Evolutionary conservation across 345 rosid genomes (phyloP), one percentile per base, ranked within the genome.

Genomic region (Turritis glabra): DNA sequence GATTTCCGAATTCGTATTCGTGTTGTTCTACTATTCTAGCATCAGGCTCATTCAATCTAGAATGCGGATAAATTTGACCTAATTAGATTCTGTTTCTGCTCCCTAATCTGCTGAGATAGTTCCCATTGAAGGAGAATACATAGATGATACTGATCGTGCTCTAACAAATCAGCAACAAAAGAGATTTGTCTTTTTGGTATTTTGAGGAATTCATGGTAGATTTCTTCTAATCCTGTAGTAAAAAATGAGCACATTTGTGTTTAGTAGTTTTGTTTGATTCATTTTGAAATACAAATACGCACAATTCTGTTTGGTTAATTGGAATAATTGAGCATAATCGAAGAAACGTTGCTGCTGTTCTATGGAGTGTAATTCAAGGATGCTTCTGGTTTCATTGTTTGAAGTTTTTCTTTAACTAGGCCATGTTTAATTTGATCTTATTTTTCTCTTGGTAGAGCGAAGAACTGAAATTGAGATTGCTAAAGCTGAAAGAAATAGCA

Each of bases 381-480:
- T 71, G 59, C 10, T 69, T 26, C 7, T 19, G 18, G 48, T 50
- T 57, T 40, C 2, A 2, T 37, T 67, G 12, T 23, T 51, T 35
- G 50, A 13, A 44, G 29, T 46, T 29, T n/a, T 37, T 10, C 38
- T n/a, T n/a, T n/a, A n/a, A n/a, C n/a, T n/a, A n/a, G n/a, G n/a
- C n/a, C n/a, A n/a, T 67, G 55, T 50, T 67, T 29, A 2, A 15
- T 67, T 47, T 32, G 29, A 22, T 56, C n/a, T 69, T 37, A 12
- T 43, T 64, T 46, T 54, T 7, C 1, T 17, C 14, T 46, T 57
- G 11, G 13, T 79, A 93, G 98, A 88, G 93, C 38, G 91, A 88
- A 77, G 97, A 88, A 60, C 65, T 91, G 67, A 86, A 87, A 72
- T 82, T 77, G n/a, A 88, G 98, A 62, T 79, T 91, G 71, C 32